A percentile compares a stretch with the other conserved stretches of the same genome.
Evolutionary conservation across 352 stramenopile genomes (phyloP).

Genomic region (Pythium vanterpoolii): DNA sequence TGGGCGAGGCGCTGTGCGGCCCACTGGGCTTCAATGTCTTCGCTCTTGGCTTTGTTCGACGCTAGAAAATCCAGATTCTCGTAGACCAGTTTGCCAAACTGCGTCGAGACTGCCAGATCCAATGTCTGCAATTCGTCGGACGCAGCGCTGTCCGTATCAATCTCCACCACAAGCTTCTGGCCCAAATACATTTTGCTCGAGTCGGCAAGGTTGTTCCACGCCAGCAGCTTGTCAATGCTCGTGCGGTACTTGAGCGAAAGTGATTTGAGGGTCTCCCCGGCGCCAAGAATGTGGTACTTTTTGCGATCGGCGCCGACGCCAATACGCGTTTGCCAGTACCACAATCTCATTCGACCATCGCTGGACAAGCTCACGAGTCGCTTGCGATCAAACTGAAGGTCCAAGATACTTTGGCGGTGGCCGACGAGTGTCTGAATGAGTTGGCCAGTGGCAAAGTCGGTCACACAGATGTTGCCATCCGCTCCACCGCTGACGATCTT

Average conservation of each 20-base stretch:
- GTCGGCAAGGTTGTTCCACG: slow-evolving; percentile 69
- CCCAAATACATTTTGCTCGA: slow-evolving; percentile 71
- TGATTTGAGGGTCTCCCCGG: slow-evolving; percentile 64
- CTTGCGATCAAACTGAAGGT: slow-evolving; percentile 74
- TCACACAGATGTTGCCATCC: slow-evolving; percentile 60
- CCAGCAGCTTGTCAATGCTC: slow-evolving; percentile 60
- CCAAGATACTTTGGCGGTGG: slow-evolving; percentile 42
- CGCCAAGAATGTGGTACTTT: slow-evolving; percentile 72
- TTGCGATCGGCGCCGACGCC: slow-evolving; percentile 38
- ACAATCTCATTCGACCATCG: slow-evolving; percentile 53
- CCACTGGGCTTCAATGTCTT: slow-evolving; percentile 56
- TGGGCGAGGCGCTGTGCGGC: slow-evolving; percentile 46
- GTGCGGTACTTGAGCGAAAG: slow-evolving; percentile 78
- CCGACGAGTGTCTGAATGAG: slow-evolving; percentile 63
- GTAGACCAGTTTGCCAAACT: slow-evolving; percentile 57
- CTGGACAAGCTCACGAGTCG: slow-evolving; percentile 61
- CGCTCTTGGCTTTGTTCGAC: slow-evolving; percentile 49
- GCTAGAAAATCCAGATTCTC: slow-evolving; percentile 67
- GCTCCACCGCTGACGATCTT: slow-evolving; percentile 60
- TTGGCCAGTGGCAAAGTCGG: slow-evolving; percentile 68
- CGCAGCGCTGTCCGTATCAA: slow-evolving; percentile 35
- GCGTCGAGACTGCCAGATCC: slow-evolving; percentile 40
- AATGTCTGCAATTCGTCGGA: slow-evolving; percentile 59
- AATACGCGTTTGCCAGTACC: slow-evolving; percentile 64
- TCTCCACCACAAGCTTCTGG: slow-evolving; percentile 70